Evolutionary conservation across 352 stramenopile genomes (phyloP), one percentile per base, ranked within the genome.

Genomic region (Phytopythium helicoides): DNA sequence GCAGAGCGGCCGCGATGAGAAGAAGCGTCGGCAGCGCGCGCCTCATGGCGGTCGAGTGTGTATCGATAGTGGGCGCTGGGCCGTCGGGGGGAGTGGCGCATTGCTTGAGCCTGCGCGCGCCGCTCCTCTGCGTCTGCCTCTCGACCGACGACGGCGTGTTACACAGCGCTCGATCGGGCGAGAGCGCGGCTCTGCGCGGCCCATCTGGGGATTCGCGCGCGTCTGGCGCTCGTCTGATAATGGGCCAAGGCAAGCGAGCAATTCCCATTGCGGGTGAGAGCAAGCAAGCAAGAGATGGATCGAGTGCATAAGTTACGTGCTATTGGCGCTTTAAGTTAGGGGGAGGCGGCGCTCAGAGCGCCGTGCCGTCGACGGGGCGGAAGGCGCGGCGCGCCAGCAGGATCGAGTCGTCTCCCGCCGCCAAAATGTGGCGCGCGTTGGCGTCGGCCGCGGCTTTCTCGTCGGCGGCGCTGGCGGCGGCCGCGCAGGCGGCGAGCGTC

Each of bases 361-460:
- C 45, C 7, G 45, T 9, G 28, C 6, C 12, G 14, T 51, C 45
- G 45, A 18, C 28, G 45, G 45, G 11, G 28, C 45, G 45, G 45
- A 52, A 52, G 45, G 21, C 18, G 45, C 45, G 45, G 45, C 45
- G 45, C 18, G 45, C 45, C 28, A 52, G 45, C 28, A 52, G 31
- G 45, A 52, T 52, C 3, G 45, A 52, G 45, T 52, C 45, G 45
- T 52, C 45, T 16, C 45, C 45, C 28, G 45, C 45, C 33, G 45
- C 45, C 26, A 52, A 28, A 33, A 52, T 52, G 45, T 52, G 45
- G 45, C 45, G 45, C 45, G 36, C 15, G 15, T 6, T 21, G 9
- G 36, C 36, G 15, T 40, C 26, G 18, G 26, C 15, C 28, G 37
- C 45, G 28, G 31, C 45, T 11, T 16, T 11, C 3, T 39, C 45